phyloP scores from a whole-genome alignment of 345 rosid genomes.

The Hypericum androsaemum region DNA sequence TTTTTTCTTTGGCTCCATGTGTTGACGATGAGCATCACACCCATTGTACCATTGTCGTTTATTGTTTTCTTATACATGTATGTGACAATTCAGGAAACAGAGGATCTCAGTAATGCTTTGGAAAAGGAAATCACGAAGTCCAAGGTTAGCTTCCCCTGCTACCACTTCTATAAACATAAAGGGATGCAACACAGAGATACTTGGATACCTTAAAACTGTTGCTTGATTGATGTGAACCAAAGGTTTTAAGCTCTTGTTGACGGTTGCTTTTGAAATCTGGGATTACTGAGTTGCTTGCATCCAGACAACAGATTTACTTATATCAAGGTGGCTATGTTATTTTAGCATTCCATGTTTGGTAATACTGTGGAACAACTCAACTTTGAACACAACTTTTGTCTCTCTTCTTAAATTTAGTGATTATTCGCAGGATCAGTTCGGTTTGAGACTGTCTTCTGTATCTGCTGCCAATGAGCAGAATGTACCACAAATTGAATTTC shows the following conservation, averaged over 20 bases:
- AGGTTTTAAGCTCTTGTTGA: no score
- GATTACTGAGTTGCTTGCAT: no score
- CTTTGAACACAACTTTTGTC: background rate
- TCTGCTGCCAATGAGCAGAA: slow-evolving; percentile 29
- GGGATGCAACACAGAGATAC: no score
- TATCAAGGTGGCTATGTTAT: no score
- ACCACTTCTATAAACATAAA: background rate
- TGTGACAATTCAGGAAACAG: slow-evolving; percentile 43
- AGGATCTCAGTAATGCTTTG: slow-evolving; percentile 56
- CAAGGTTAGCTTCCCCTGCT: slow-evolving; percentile 42
- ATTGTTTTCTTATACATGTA: no score
- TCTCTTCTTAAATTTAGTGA: slow-evolving; percentile 11
- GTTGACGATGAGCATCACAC: no score
- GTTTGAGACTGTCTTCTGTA: slow-evolving; percentile 33
- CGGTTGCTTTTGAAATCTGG: no score
- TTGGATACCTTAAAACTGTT: no score
- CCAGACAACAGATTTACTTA: no score
- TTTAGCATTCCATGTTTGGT: background rate
- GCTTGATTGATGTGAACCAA: no score
- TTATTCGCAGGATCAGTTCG: slow-evolving; percentile 52
- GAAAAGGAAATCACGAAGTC: slow-evolving; percentile 59
- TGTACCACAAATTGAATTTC: slow-evolving; percentile 29
- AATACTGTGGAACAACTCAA: background rate
- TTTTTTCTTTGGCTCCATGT: no score
- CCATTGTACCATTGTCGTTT: no score